A percentile compares a stretch with the other conserved stretches of the same genome.
phyloP scores from a whole-genome alignment of 441 rosid species.

The Flueggea neowawraea region DNA sequence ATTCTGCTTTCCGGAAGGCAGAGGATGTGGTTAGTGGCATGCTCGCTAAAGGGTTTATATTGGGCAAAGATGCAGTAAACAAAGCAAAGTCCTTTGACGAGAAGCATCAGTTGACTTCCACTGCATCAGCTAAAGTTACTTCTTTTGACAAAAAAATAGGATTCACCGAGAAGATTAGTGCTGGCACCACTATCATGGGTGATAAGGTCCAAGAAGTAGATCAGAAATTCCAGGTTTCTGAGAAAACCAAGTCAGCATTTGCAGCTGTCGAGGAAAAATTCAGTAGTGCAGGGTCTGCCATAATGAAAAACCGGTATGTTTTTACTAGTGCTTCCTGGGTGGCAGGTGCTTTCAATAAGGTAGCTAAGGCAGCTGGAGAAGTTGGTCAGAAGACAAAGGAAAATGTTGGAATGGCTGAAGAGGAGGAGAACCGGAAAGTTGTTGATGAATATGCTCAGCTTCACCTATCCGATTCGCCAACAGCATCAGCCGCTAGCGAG shows the following conservation, averaged over 20 bases:
- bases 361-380: slow-evolving; percentile 84
- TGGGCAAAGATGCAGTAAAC: slow-evolving; percentile 78
- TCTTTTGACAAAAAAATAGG: slow-evolving; percentile 80
- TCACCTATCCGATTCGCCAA: slow-evolving; percentile 58
- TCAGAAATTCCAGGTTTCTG: slow-evolving; percentile 83
- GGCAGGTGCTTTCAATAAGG: slow-evolving; percentile 72
- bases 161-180: slow-evolving; percentile 63
- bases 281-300: slow-evolving; percentile 69
- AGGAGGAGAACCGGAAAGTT: slow-evolving; percentile 57
- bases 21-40: slow-evolving; percentile 81
- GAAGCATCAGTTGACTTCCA: slow-evolving; percentile 70
- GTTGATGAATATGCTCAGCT: slow-evolving; percentile 56
- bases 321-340: slow-evolving; percentile 73
- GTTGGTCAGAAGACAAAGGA: slow-evolving; percentile 88
- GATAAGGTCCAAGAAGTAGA: slow-evolving; percentile 88
- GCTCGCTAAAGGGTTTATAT: slow-evolving; percentile 79
- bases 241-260: slow-evolving; percentile 83
- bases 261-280: slow-evolving; percentile 78
- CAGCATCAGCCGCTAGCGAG: slow-evolving; percentile 29
- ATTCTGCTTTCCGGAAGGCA: slow-evolving; percentile 58
- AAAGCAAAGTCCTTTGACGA: slow-evolving; percentile 80
- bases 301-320: slow-evolving; percentile 78
- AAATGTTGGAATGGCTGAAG: slow-evolving; percentile 59
- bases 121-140: slow-evolving; percentile 72
- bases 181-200: slow-evolving; percentile 54